Conservation (phyloP, 805 yeast species). For the Pichia pseudocactophila region DNA sequence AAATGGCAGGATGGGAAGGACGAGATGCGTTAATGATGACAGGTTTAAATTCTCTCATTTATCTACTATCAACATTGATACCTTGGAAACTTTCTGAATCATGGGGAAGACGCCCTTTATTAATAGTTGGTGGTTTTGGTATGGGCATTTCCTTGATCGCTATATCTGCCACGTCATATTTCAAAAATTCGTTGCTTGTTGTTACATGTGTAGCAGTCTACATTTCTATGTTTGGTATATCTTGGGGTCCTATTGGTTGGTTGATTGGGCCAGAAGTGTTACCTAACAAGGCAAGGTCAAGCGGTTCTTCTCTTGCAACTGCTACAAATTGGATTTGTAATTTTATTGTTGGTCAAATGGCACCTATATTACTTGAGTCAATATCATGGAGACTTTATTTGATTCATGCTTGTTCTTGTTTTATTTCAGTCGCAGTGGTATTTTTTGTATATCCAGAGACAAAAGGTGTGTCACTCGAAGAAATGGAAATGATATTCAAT, state of each 20-base stretch:
- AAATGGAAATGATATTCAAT: conserved; percentile 86
- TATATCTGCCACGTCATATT: conserved; percentile 64
- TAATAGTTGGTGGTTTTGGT: conserved; percentile 65
- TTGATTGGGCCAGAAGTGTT: conserved; percentile 69
- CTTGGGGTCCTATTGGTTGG: conserved; percentile 97
- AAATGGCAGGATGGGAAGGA: conserved; percentile 92
- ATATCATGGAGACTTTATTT: conserved; percentile 77
- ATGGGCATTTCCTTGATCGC: conserved; percentile 66
- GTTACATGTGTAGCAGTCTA: conserved; percentile 69
- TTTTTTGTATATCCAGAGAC: conserved; percentile 79
- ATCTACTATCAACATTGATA: conserved; percentile 57
- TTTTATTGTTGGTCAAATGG: conserved; percentile 85
- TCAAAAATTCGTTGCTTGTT: conserved; percentile 41
- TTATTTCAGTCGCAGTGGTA: conserved; percentile 64
- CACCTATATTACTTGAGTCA: conserved; percentile 71
- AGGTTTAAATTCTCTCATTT: conserved; percentile 61
- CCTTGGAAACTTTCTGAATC: conserved; percentile 87
- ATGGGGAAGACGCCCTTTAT: conserved; percentile 88
- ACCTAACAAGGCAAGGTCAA: conserved; percentile 76
- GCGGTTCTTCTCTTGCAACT: conserved; percentile 84
- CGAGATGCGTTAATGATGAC: conserved; percentile 85
- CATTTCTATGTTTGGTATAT: conserved; percentile 78
- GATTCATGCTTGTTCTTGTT: conserved; percentile 72
- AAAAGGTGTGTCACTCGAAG: conserved; percentile 79
- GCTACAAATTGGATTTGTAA: conserved; percentile 92